Base-by-base conservation (phyloP, 2,329 filamentous ascomycete genomes). In the Cladosporium cucumerinum region DNA sequence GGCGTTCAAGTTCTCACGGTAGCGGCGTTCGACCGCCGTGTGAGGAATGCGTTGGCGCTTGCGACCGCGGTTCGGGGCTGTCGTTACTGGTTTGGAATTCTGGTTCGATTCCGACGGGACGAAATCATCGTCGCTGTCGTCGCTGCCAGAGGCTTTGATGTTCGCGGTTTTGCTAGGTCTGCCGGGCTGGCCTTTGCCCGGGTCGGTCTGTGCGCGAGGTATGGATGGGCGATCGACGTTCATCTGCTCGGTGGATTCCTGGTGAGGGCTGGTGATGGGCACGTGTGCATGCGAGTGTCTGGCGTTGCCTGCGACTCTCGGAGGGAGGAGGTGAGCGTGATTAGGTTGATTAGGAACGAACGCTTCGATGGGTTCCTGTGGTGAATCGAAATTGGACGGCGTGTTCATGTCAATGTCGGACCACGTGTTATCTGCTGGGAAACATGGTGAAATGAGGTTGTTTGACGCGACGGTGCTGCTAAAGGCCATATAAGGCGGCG, bases 41-140 rank as follows among this genome's bases (percentile, higher is more conserved):
- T 77, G 75, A 7, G 75, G 75, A 54, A 77, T 75, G 57, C 75
- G 75, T 60, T 75, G 72, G 5, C 74, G 74, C 58, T 73, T 74
- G 30, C 73, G 65, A 66, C 70, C 72, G 54, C 74, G 69, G 16
- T 65, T 66, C 52, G 70, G 69, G 25, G 61, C 63, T n/a, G 64
- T 65, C 43, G 70, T 70, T 36, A 36, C 59, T 21, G 71, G 68
- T 30, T 43, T 54, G 18, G 63, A 64, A 52, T 69, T 70, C 16
- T 57, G 63, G 28, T 67, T 68, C 30, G 64, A 59, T 10, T 65
- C 67, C 28, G 43, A 64, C 23, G 71, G 70, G 7, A 71, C 64
- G 66, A 71, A 72, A 14, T 72, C 71, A 11, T 74, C 72, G 51
- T 74, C 72, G 63, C 72, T 72, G 21, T 73, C 71, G 23, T 74